phyloP scores from a whole-genome alignment of 768 basidiomycete genomes.

The Mycena venus region DNA sequence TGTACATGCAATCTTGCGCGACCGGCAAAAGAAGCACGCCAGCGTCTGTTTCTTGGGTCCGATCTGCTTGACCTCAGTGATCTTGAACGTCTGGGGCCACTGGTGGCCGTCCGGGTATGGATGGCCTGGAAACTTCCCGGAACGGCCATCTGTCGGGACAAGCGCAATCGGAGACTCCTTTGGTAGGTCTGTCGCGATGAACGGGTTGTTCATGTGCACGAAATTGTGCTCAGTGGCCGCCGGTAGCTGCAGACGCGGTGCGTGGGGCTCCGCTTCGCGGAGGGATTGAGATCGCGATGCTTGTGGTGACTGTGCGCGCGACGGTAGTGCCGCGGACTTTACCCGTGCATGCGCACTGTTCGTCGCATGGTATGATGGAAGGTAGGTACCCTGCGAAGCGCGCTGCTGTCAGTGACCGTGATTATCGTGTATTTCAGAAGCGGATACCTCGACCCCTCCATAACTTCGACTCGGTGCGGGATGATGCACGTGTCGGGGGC shows the following conservation, averaged over 20 bases:
- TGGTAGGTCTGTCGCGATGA: conserved; percentile 4
- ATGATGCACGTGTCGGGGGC: not conserved
- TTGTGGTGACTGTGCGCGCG: not conserved
- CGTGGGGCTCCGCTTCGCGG: not conserved
- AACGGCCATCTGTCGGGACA: not conserved
- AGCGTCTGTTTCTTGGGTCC: conserved; percentile 22
- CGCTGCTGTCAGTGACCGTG: not conserved
- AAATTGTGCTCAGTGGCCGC: not conserved
- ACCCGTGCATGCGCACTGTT: not conserved
- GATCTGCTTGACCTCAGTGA: conserved; percentile 25
- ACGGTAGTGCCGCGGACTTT: not conserved
- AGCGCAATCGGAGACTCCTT: conserved; percentile 8
- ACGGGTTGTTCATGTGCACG: conserved; percentile 15
- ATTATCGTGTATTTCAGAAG: not conserved
- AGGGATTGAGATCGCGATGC: not conserved
- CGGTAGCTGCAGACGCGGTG: not conserved
- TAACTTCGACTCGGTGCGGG: not conserved
- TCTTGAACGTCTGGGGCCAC: conserved; percentile 24
- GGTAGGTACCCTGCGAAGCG: not conserved
- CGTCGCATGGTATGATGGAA: not conserved
- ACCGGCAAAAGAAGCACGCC: conserved; percentile 20
- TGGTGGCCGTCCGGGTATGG: conserved; percentile 12
- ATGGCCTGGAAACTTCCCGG: not conserved
- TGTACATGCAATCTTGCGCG: conserved; percentile 14
- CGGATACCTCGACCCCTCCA: not conserved